Conservation (phyloP, 2,329 filamentous ascomycete genomes). For the Fusarium austroafricanum region DNA sequence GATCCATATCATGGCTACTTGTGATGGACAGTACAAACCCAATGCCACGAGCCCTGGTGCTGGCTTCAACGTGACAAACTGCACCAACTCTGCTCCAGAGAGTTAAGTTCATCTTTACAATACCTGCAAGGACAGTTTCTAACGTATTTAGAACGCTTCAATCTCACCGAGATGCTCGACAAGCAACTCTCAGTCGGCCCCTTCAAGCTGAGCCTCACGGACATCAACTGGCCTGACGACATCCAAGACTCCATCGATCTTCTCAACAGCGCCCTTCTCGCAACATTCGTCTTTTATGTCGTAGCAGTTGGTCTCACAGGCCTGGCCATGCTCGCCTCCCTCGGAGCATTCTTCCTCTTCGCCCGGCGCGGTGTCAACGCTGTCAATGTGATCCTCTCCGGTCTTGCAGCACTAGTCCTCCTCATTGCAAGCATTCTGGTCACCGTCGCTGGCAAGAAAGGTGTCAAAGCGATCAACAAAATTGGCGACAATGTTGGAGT, state of each 20-base stretch:
- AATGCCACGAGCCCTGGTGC: conserved; percentile 54
- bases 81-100: conserved; percentile 54
- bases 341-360: conserved; percentile 52
- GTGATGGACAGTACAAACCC: conserved; percentile 59
- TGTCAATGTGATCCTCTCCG: conserved; percentile 53
- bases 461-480: conserved; percentile 56
- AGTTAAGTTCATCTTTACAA: conserved; percentile 50
- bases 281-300: conserved; percentile 62
- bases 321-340: conserved; percentile 56
- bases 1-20: conserved; percentile 61
- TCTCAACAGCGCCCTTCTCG: conserved; percentile 62
- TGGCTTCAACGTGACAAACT: conserved; percentile 59
- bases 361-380: conserved; percentile 44
- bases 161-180: conserved; percentile 61
- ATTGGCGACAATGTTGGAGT: conserved; percentile 59
- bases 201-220: conserved; percentile 57
- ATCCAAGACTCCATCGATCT: conserved; percentile 61
- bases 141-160: conserved; percentile 52
- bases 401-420: conserved; percentile 53
- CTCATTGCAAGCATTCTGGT: conserved; percentile 57
- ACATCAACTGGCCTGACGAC: conserved; percentile 58
- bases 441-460: conserved; percentile 56
- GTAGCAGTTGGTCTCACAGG: conserved; percentile 57
- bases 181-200: conserved; percentile 59
- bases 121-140: not conserved